These are phyloP conservation scores for Penicillium sumatraense DNA, from an alignment of 2,329 filamentous ascomycete genomes.

Conservation along the genomic window DNA sequence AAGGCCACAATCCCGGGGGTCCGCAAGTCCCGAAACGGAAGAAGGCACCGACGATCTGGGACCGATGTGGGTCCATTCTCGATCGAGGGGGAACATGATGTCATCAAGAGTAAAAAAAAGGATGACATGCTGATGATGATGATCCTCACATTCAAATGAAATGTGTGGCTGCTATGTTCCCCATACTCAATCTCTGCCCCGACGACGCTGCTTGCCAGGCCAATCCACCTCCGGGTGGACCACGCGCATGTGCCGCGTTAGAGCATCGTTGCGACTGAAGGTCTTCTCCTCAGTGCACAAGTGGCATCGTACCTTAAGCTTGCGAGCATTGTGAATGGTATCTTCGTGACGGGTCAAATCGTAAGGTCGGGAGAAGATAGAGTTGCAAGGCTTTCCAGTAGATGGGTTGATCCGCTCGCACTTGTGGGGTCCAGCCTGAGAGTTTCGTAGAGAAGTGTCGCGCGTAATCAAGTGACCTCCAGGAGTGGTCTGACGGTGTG, in stretches of 20 bases:
- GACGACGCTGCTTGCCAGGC: slow-evolving; percentile 65
- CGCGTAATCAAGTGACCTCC: slow-evolving; percentile 48
- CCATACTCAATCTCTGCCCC: slow-evolving; percentile 38
- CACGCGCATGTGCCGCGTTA: slow-evolving; percentile 92
- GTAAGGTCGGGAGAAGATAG: slow-evolving; percentile 92
- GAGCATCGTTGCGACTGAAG: slow-evolving; percentile 91
- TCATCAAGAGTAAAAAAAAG: slow-evolving; percentile 16
- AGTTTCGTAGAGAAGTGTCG: slow-evolving; percentile 66
- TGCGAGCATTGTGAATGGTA: slow-evolving; percentile 92
- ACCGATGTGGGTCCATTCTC: slow-evolving; percentile 6
- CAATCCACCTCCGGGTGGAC: slow-evolving; percentile 89
- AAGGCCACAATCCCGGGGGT: slow-evolving; percentile 15
- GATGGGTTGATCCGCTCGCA: slow-evolving; percentile 94
- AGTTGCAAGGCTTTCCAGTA: slow-evolving; percentile 93
- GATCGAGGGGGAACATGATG: slow-evolving; percentile 14
- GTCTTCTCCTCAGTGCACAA: slow-evolving; percentile 96
- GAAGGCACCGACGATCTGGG: slow-evolving; percentile 18
- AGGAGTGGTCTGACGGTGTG: slow-evolving; percentile 76
- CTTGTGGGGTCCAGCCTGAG: slow-evolving; percentile 88
- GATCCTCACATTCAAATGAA: slow-evolving; percentile 14
- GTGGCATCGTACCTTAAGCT: slow-evolving; percentile 92
- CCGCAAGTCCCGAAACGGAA: slow-evolving; percentile 13
- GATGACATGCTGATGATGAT: slow-evolving; percentile 24
- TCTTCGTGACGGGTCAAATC: slow-evolving; percentile 96
- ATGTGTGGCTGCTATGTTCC: not conserved